Evolutionary conservation across 2,329 filamentous ascomycete species (phyloP), one percentile per base, ranked within the genome.

Genomic region (Colletotrichum sp.): DNA sequence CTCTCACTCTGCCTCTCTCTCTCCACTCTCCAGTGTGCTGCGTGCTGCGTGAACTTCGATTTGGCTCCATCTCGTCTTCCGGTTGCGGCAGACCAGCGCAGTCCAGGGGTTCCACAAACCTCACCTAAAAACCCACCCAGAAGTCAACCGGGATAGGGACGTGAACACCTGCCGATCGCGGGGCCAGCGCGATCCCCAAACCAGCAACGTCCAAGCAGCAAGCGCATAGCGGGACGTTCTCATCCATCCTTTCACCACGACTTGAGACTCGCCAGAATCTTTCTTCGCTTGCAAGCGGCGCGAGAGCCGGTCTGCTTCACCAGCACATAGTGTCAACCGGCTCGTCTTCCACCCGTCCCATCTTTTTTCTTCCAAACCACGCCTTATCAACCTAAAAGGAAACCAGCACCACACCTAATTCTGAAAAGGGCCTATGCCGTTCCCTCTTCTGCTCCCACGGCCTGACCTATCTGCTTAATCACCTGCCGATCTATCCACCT

Each of bases 81-180:
- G 71, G 52, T 60, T 69, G 52, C 52, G 52, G 49, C 49, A 63
- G 30, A 32, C 16, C n/a, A 63, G 30, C 59, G n/a, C 30, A 21
- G 59, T 63, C 59, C 59, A 63, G 18, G 21, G 59, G 18, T 63
- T 60, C 26, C 30, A 24, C 32, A 64, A 34, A 64, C 16, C 60
- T 24, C 63, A 66, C 60, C 36, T 18, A 52, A 52, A 16, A n/a
- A 44, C 44, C 65, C 28, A 67, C 36, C 64, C 24, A 63, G 57
- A 57, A 32, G 55, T 69, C 52, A 70, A 66, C 69, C 66, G 62
- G 65, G 65, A 30, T 52, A n/a, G 39, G 67, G 57, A 59, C 72
- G 71, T 62, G 52, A 69, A 55, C 70, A 63, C 28, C 71, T 74
- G 74, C 70, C 74, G 74, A 76, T 76, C 70, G 71, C 52, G 59